phyloP scores from a whole-genome alignment of 2,329 filamentous ascomycete species.

The Neodidymelliopsis sp. region DNA sequence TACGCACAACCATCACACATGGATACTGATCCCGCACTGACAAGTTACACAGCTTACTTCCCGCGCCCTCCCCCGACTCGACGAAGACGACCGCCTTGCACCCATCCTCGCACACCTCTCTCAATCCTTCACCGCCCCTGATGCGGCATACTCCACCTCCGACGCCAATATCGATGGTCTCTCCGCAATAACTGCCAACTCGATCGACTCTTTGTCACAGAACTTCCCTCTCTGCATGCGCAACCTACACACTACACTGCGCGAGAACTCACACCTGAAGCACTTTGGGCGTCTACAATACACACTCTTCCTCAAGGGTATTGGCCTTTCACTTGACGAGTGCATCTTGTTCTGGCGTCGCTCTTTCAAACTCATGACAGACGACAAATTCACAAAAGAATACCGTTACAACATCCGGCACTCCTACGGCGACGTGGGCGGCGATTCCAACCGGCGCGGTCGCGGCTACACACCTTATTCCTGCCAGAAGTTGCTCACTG shows the following conservation, averaged over 20 bases:
- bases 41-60: slow-evolving; percentile 71
- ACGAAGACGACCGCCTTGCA: slow-evolving; percentile 91
- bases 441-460: slow-evolving; percentile 85
- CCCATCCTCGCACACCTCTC: slow-evolving; percentile 83
- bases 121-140: slow-evolving; percentile 93
- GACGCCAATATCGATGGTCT: slow-evolving; percentile 79
- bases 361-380: slow-evolving; percentile 83
- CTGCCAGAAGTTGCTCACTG: slow-evolving; percentile 93
- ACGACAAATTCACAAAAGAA: slow-evolving; percentile 96
- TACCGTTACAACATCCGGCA: slow-evolving; percentile 98
- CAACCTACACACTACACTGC: slow-evolving; percentile 83
- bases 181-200: slow-evolving; percentile 64
- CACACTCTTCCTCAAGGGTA: slow-evolving; percentile 94
- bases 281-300: slow-evolving; percentile 95
- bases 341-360: slow-evolving; percentile 90
- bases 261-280: slow-evolving; percentile 89
- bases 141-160: slow-evolving; percentile 77
- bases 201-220: slow-evolving; percentile 76
- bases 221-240: slow-evolving; percentile 96
- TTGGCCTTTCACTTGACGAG: slow-evolving; percentile 91
- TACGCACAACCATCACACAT: slow-evolving; percentile 49
- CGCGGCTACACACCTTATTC: slow-evolving; percentile 90
- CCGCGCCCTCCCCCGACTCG: slow-evolving; percentile 87
- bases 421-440: slow-evolving; percentile 91
- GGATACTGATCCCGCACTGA: slow-evolving; percentile 3